These are phyloP conservation scores for Pseudozyma tsukubaensis DNA, from an alignment of 1,284 basidiomycete species.

Conservation along the genomic window DNA sequence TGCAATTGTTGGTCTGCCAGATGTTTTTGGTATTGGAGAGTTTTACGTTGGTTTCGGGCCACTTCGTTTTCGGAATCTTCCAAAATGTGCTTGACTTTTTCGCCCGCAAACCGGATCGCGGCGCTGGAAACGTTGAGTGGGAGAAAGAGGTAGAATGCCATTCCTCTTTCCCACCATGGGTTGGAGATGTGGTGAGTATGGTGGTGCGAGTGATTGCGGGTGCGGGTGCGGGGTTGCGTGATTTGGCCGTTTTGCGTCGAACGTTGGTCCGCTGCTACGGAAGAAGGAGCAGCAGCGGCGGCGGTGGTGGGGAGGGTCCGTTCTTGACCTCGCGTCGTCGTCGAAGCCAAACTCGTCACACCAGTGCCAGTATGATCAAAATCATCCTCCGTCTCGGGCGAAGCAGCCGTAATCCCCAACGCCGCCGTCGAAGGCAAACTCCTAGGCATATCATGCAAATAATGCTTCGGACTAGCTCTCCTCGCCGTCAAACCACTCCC, in stretches of 20 bases:
- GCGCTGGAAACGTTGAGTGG: slow-evolving; percentile 51
- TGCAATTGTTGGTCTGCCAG: slow-evolving; percentile 43
- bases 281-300: slow-evolving; percentile 10
- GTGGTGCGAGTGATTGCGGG: slow-evolving; percentile 9
- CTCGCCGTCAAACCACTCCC: slow-evolving; percentile 44
- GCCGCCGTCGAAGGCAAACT: slow-evolving; percentile 44
- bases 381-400: slow-evolving; percentile 11
- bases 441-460: slow-evolving; percentile 49
- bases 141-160: slow-evolving; percentile 53
- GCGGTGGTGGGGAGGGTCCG: slow-evolving; percentile 8
- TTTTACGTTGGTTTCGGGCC: slow-evolving; percentile 35
- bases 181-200: slow-evolving; percentile 29
- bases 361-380: slow-evolving; percentile 8
- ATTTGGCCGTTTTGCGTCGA: background rate
- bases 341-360: no score
- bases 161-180: slow-evolving; percentile 50
- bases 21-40: slow-evolving; percentile 44
- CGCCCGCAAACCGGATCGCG: slow-evolving; percentile 47
- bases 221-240: background rate
- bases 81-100: slow-evolving; percentile 41
- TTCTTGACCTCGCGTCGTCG: background rate
- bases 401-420: slow-evolving; percentile 37
- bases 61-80: slow-evolving; percentile 41
- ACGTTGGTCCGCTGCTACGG: slow-evolving; percentile 11
- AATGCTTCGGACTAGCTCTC: slow-evolving; percentile 34